Percentiles rank a stretch among this genome's conserved stretches.
Evolutionary conservation across 2,329 filamentous ascomycete genomes (phyloP).

Genomic region (Neonectria neomacrospora): DNA sequence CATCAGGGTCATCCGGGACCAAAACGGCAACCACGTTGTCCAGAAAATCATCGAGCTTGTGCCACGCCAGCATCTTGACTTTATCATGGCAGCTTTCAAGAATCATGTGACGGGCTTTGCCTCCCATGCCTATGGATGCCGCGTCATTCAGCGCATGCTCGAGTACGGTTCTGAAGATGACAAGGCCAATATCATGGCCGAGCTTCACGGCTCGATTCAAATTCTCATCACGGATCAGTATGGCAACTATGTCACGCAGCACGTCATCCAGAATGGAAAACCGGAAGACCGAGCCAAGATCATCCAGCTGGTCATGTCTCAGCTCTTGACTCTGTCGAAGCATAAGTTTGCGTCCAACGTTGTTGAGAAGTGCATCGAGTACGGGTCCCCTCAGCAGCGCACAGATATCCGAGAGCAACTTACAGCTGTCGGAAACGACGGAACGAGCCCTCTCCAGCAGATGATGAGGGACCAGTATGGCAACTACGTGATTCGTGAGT

Average conservation of each 20-base stretch:
- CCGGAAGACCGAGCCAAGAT: slow-evolving; percentile 78
- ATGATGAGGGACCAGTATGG: slow-evolving; percentile 93
- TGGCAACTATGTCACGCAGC: slow-evolving; percentile 96
- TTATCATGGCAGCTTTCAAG: slow-evolving; percentile 84
- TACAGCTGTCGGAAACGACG: slow-evolving; percentile 69
- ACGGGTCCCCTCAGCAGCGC: slow-evolving; percentile 75
- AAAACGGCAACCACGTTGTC: slow-evolving; percentile 96
- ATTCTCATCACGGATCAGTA: slow-evolving; percentile 86
- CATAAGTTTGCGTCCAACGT: slow-evolving; percentile 98
- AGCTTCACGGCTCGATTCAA: slow-evolving; percentile 78
- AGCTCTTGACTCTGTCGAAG: slow-evolving; percentile 82
- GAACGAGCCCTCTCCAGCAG: slow-evolving; percentile 75
- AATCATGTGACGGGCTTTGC: slow-evolving; percentile 80
- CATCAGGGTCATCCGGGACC: slow-evolving; percentile 81
- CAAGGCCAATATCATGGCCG: slow-evolving; percentile 76
- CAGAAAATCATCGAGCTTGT: slow-evolving; percentile 91
- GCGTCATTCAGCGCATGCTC: slow-evolving; percentile 91
- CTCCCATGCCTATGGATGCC: slow-evolving; percentile 86
- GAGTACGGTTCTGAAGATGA: slow-evolving; percentile 82
- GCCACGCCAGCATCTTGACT: slow-evolving; percentile 80
- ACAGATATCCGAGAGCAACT: slow-evolving; percentile 74
- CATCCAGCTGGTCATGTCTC: slow-evolving; percentile 76
- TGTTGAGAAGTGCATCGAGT: slow-evolving; percentile 89
- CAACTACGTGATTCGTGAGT: slow-evolving; percentile 96
- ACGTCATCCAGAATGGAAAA: slow-evolving; percentile 84